Percentiles rank a stretch among this genome's conserved stretches.
These are phyloP conservation scores for Lepidium aucheri DNA, from an alignment of 345 rosid genomes.

Conservation along the genomic window DNA sequence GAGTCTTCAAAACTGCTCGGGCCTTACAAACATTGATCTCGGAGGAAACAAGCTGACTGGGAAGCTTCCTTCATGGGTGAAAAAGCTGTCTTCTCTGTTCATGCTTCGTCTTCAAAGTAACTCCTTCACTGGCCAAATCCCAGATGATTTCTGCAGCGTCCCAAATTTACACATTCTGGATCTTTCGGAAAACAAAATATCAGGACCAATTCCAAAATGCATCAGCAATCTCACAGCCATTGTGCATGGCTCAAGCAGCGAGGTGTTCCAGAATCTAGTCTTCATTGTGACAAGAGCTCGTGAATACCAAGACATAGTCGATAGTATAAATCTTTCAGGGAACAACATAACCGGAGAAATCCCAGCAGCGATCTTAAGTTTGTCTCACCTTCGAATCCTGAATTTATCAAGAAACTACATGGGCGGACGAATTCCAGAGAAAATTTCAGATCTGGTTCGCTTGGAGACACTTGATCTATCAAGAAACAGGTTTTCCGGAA, in stretches of 20 bases:
- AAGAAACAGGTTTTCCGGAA: slow-evolving; percentile 38
- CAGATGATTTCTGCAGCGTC: slow-evolving; percentile 27
- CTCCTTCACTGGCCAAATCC: slow-evolving; percentile 29
- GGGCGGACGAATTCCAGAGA: slow-evolving; percentile 22
- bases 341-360: slow-evolving; percentile 36
- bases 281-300: slow-evolving; percentile 31
- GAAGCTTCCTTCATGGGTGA: slow-evolving; percentile 32
- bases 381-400: slow-evolving; percentile 26
- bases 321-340: slow-evolving; percentile 36
- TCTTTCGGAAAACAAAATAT: slow-evolving; percentile 39
- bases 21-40: slow-evolving; percentile 40
- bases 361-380: slow-evolving; percentile 24
- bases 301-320: slow-evolving; percentile 12
- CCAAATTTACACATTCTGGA: slow-evolving; percentile 40
- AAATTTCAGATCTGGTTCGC: slow-evolving; percentile 14
- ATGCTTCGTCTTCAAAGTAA: slow-evolving; percentile 38
- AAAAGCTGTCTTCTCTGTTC: slow-evolving; percentile 25
- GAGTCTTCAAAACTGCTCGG: slow-evolving; percentile 39
- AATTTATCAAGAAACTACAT: slow-evolving; percentile 32
- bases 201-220: slow-evolving; percentile 38
- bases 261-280: slow-evolving; percentile 30
- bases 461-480: slow-evolving; percentile 38
- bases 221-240: slow-evolving; percentile 37
- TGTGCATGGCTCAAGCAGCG: slow-evolving; percentile 5
- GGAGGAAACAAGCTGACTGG: slow-evolving; percentile 43